A percentile compares a stretch with the other conserved stretches of the same genome.
phyloP scores from a whole-genome alignment of 2,329 filamentous ascomycete genomes.

The Ophiostoma sp. region DNA sequence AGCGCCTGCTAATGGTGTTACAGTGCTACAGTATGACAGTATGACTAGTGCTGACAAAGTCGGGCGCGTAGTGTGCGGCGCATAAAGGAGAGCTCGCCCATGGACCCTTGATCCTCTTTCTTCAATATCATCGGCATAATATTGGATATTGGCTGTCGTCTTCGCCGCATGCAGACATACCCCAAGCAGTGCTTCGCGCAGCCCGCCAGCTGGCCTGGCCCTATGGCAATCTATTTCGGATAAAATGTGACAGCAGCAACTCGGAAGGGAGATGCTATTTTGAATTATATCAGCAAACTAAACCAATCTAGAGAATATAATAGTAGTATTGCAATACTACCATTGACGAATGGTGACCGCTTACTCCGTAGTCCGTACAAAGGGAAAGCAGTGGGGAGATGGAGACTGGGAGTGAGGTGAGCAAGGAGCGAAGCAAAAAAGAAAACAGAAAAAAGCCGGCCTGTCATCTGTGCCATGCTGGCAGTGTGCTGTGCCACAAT shows the following conservation, averaged over 20 bases:
- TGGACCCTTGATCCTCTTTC: not conserved
- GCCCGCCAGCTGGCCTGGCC: not conserved
- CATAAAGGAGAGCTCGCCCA: not conserved
- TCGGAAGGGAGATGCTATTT: not conserved
- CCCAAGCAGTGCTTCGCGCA: not conserved
- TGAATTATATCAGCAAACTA: not conserved
- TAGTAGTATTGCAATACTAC: not conserved
- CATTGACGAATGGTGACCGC: not conserved
- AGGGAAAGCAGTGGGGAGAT: not conserved
- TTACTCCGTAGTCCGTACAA: no score
- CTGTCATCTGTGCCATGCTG: constrained; percentile 9
- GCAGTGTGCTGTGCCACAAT: constrained; percentile 11
- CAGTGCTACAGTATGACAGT: not conserved
- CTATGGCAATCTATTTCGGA: not conserved
- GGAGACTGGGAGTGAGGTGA: not conserved
- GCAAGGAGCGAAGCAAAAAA: not conserved
- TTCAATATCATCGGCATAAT: not conserved
- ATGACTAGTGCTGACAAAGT: no score
- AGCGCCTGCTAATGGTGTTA: not conserved
- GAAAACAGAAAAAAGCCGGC: not conserved
- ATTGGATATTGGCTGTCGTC: not conserved
- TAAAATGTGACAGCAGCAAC: not conserved
- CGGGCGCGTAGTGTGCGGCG: not conserved
- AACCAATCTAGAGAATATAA: not conserved
- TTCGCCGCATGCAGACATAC: not conserved